These are phyloP conservation scores for Leccinum pellstonianum DNA, from an alignment of 768 basidiomycete genomes.

Conservation along the genomic window DNA sequence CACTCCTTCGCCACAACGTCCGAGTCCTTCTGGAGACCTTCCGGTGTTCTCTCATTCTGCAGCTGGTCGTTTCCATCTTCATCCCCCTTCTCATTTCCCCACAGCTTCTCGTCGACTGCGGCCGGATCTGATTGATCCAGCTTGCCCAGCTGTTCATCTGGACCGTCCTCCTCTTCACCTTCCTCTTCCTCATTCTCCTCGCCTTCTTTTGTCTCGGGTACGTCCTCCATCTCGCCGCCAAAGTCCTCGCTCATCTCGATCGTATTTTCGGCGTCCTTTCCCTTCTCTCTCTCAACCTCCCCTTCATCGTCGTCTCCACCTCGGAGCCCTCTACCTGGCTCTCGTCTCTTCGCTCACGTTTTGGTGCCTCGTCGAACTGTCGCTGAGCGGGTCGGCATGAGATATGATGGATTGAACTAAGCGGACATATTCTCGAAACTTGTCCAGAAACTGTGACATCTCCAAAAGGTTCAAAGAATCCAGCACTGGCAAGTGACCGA, in stretches of 20 bases:
- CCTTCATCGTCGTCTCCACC: slow-evolving; percentile 51
- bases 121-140: slow-evolving; percentile 81
- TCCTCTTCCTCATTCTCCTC: slow-evolving; percentile 47
- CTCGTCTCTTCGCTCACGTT: slow-evolving; percentile 96
- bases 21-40: slow-evolving; percentile 44
- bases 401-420: slow-evolving; percentile 7
- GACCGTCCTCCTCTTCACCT: slow-evolving; percentile 51
- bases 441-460: slow-evolving; percentile 6
- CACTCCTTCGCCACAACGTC: slow-evolving; percentile 83
- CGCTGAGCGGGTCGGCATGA: slow-evolving; percentile 6
- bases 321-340: slow-evolving; percentile 93
- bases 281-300: slow-evolving; percentile 36
- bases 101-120: slow-evolving; percentile 93
- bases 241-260: slow-evolving; percentile 93
- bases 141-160: slow-evolving; percentile 82
- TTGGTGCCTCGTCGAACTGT: slow-evolving; percentile 39
- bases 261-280: slow-evolving; percentile 65
- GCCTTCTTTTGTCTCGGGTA: slow-evolving; percentile 52
- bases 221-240: slow-evolving; percentile 81
- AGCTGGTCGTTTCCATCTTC: slow-evolving; percentile 52
- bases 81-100: slow-evolving; percentile 80
- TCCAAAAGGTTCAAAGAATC: slow-evolving; percentile 22
- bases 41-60: slow-evolving; percentile 58
- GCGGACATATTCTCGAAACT: slow-evolving; percentile 8
- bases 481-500: slow-evolving; percentile 14